Evolutionary conservation across 2,329 filamentous ascomycete species (phyloP).

Genomic region (Botrytis medusae): DNA sequence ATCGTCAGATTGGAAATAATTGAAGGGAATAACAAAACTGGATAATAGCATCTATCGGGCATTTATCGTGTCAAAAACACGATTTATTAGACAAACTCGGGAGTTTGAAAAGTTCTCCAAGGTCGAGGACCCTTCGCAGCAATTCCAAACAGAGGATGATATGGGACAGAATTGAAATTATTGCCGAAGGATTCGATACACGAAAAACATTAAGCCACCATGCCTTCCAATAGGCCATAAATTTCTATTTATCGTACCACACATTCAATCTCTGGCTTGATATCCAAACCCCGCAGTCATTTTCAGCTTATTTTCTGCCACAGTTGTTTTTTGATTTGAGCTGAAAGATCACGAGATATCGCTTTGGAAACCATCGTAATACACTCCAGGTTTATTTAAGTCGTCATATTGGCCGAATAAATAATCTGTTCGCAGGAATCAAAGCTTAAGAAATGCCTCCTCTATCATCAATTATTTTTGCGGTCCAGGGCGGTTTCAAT

Average conservation of each 20-base stretch:
- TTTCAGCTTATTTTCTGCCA: not conserved
- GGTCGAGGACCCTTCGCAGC: not conserved
- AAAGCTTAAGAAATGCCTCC: not conserved
- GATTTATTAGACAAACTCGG: no score
- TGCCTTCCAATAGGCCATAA: not conserved
- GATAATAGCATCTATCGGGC: not conserved
- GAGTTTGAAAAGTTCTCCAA: not conserved
- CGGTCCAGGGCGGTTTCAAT: not conserved
- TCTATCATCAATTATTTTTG: constrained; percentile 8
- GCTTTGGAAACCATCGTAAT: not conserved
- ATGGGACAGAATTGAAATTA: not conserved
- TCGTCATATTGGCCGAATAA: not conserved
- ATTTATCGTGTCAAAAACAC: not conserved
- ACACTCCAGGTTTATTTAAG: not conserved
- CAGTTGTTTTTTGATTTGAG: not conserved
- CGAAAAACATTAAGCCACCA: not conserved
- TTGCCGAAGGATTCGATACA: not conserved
- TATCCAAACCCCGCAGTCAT: not conserved
- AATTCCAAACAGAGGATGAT: not conserved
- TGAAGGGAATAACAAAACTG: not conserved
- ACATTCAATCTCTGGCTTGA: not conserved
- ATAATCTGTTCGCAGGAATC: not conserved
- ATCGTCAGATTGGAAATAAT: not conserved
- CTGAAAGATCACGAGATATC: not conserved
- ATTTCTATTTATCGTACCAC: not conserved